Evolutionary conservation across 495 filamentous ascomycete species (phyloP).

Genomic region (Trichocladium uniseriatum): DNA sequence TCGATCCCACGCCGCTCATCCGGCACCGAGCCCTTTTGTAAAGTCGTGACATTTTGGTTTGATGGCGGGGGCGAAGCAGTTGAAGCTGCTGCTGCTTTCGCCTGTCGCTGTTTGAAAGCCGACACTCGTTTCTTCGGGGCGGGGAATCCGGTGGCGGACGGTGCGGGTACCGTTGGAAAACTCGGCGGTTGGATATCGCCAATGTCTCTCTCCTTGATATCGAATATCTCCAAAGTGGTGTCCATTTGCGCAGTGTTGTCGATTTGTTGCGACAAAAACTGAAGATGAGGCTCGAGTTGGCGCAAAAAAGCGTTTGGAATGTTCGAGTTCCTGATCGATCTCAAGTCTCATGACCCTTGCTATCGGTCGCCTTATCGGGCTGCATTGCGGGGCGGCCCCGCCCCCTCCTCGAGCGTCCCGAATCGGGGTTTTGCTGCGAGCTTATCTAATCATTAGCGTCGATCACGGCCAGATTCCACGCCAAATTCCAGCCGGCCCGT

Average conservation of each 20-base stretch:
- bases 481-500: no score
- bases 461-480: no score
- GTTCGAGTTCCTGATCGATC: no score
- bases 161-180: constrained; percentile 49
- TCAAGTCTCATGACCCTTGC: no score
- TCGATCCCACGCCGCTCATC: constrained; percentile 64
- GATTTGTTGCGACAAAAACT: background rate
- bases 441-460: no score
- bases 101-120: constrained; percentile 60
- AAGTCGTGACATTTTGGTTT: background rate
- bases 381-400: no score
- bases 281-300: no score
- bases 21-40: background rate
- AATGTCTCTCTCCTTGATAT: constrained; percentile 67
- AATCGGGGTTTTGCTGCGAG: no score
- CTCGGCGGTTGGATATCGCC: constrained; percentile 49
- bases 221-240: constrained; percentile 48
- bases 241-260: constrained; percentile 27
- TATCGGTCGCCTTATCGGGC: no score
- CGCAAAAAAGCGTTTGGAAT: background rate
- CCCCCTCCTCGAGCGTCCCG: no score
- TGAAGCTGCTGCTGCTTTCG: background rate
- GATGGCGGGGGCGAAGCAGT: background rate
- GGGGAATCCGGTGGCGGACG: constrained; percentile 68
- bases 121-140: constrained; percentile 72